A percentile compares a stretch with the other conserved stretches of the same genome.
Evolutionary conservation across 768 basidiomycete genomes (phyloP).

Genomic region (Tylopilus plumbeoviolaceoides): DNA sequence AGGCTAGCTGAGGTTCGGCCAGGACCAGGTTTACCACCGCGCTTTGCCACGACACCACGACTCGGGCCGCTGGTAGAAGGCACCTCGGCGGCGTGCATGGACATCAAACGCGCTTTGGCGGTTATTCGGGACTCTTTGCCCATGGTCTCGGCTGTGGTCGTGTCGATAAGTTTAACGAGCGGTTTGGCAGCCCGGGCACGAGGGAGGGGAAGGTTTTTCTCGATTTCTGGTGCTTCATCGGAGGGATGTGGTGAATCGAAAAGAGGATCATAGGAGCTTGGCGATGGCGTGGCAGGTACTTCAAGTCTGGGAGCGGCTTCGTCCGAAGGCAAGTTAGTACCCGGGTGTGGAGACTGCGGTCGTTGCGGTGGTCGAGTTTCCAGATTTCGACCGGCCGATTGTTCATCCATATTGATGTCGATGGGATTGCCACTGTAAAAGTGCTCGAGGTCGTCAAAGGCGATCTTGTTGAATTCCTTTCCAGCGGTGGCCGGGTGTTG

Average conservation of each 20-base stretch:
- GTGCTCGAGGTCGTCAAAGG: constrained; percentile 30
- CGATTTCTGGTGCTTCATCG: constrained; percentile 7
- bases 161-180: constrained; percentile 48
- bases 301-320: neutral
- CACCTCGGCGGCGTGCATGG: constrained; percentile 8
- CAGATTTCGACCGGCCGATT: neutral
- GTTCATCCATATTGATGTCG: constrained; percentile 26
- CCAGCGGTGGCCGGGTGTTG: neutral
- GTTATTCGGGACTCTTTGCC: constrained; percentile 40
- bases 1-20: constrained; percentile 46
- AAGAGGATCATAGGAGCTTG: constrained; percentile 22
- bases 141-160: constrained; percentile 21
- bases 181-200: constrained; percentile 50
- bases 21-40: constrained; percentile 41
- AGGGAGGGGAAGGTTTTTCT: constrained; percentile 33
- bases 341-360: neutral
- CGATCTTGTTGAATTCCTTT: constrained; percentile 6
- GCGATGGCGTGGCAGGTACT: constrained; percentile 12
- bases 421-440: constrained; percentile 28
- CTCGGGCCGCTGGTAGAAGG: constrained; percentile 12
- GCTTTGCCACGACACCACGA: constrained; percentile 4
- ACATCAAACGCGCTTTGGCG: constrained; percentile 45
- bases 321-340: neutral
- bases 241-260: constrained; percentile 24
- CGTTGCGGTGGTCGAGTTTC: constrained; percentile 1